Conservation (phyloP, 1,284 basidiomycete species). For the Fomitopsis schrenkii region DNA sequence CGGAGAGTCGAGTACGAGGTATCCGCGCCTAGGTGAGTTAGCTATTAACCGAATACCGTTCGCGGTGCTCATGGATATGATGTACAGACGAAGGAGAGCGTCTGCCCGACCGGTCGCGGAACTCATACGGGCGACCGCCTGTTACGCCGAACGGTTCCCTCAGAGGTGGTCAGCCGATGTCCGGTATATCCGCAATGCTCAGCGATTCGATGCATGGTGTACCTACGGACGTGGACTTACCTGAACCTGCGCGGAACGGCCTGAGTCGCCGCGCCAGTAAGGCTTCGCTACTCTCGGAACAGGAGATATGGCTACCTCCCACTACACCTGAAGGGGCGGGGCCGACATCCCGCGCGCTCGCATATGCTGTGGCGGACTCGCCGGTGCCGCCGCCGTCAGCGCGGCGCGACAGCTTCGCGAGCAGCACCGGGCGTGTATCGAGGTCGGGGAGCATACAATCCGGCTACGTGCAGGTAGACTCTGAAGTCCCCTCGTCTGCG, state of each 20-base stretch:
- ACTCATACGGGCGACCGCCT: not conserved
- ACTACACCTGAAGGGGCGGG: slow-evolving; percentile 10
- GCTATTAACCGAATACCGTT: not conserved
- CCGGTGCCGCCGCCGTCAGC: slow-evolving; percentile 10
- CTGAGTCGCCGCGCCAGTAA: slow-evolving; percentile 18
- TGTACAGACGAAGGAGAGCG: not conserved
- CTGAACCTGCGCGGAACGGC: not conserved
- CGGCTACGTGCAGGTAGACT: slow-evolving; percentile 8
- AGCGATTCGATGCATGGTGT: not conserved
- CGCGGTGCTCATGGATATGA: not conserved
- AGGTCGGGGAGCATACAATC: slow-evolving; percentile 16
- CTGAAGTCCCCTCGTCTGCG: slow-evolving; percentile 9
- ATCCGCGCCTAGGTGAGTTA: not conserved
- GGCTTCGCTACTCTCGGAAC: slow-evolving; percentile 18
- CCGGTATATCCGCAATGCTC: not conserved
- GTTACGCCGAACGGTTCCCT: not conserved
- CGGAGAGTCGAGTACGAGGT: slow-evolving; percentile 7
- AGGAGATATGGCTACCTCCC: slow-evolving; percentile 15
- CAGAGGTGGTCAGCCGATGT: not conserved
- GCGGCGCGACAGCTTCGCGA: slow-evolving; percentile 10
- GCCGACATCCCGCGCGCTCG: slow-evolving; percentile 19
- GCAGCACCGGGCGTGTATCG: slow-evolving; percentile 14
- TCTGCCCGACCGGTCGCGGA: slow-evolving; percentile 1
- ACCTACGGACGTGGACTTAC: not conserved
- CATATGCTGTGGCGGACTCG: slow-evolving; percentile 16